Percentiles rank a stretch among this genome's conserved stretches.
These are phyloP conservation scores for Floccularia luteovirens DNA, from an alignment of 768 basidiomycete genomes.

Conservation along the genomic window DNA sequence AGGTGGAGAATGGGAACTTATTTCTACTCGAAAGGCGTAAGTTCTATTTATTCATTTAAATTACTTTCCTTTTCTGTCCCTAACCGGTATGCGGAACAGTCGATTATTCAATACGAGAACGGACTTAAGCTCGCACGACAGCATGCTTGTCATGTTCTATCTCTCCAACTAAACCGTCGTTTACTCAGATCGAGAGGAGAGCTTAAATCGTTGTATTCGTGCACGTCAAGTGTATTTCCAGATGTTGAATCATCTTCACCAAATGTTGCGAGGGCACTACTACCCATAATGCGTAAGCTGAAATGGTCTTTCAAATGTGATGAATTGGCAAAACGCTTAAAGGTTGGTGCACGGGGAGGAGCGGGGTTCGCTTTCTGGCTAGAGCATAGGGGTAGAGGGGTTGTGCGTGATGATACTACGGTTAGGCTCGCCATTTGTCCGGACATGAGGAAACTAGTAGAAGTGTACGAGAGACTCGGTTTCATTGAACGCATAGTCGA, in stretches of 20 bases:
- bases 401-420: constrained; percentile 56
- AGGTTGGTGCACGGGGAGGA: constrained; percentile 27
- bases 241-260: constrained; percentile 55
- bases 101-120: constrained; percentile 60
- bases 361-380: constrained; percentile 45
- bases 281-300: constrained; percentile 57
- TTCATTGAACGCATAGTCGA: too few species aligned
- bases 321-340: constrained; percentile 48
- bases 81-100: constrained; percentile 27
- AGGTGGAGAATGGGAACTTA: constrained; percentile 62
- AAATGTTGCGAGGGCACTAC: constrained; percentile 48
- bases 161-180: constrained; percentile 46
- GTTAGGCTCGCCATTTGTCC: constrained; percentile 66
- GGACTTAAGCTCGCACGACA: constrained; percentile 44
- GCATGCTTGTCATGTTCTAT: constrained; percentile 44
- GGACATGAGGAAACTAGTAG: constrained; percentile 46
- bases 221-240: constrained; percentile 42
- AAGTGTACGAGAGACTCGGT: constrained; percentile 48
- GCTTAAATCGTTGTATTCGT: constrained; percentile 35
- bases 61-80: constrained; percentile 4
- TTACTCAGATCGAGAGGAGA: constrained; percentile 16
- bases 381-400: constrained; percentile 37
- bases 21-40: constrained; percentile 52
- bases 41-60: constrained; percentile 12
- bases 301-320: constrained; percentile 70